Percentiles rank a stretch among this genome's conserved stretches.
phyloP scores from a whole-genome alignment of 768 basidiomycete genomes.

The Auricularia cornea region DNA sequence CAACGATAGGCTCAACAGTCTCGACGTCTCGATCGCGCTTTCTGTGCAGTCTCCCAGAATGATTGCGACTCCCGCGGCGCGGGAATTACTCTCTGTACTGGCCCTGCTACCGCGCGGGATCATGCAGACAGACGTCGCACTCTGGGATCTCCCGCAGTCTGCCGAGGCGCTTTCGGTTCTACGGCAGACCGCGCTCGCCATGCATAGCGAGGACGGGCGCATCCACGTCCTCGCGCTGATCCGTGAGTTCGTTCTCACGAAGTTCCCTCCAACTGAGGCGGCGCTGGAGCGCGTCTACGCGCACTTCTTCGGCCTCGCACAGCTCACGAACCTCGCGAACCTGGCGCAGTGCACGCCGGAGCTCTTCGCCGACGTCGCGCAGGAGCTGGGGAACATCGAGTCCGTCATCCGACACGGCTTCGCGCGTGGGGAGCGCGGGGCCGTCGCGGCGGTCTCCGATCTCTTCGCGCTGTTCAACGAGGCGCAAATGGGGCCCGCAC shows the following conservation, averaged over 20 bases:
- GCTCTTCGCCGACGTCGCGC: too few species aligned
- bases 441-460: too few species aligned
- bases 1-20: neutral
- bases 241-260: neutral
- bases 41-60: neutral
- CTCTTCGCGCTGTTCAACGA: too few species aligned
- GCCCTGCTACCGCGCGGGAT: neutral
- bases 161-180: neutral
- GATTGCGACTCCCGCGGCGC: neutral
- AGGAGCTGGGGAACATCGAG: too few species aligned
- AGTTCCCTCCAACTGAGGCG: neutral
- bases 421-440: too few species aligned
- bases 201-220: neutral
- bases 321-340: neutral
- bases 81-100: neutral
- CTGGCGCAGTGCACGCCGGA: too few species aligned
- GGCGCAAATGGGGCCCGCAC: too few species aligned
- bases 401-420: too few species aligned
- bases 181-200: neutral
- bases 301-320: neutral
- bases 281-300: neutral
- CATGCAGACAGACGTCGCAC: slow-evolving; percentile 9
- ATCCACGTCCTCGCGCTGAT: neutral
- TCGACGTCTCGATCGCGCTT: neutral
- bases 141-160: neutral